These are phyloP conservation scores for Chaetomiaceae sp. DNA, from an alignment of 2,329 filamentous ascomycete genomes.

Conservation along the genomic window DNA sequence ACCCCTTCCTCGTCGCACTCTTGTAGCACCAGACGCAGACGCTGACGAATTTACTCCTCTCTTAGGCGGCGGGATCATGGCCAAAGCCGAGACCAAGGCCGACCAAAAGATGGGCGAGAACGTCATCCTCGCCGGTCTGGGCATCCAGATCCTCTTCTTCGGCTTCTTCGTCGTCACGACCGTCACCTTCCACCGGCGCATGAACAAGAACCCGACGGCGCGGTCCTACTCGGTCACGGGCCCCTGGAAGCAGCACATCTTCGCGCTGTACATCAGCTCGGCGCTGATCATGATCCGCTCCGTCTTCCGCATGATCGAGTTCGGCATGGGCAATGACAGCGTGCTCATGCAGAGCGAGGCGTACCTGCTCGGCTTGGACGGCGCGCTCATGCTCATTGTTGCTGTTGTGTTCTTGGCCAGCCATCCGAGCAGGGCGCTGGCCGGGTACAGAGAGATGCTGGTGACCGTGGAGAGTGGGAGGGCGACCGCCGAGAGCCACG, in stretches of 20 bases:
- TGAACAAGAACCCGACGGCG: constrained; percentile 32
- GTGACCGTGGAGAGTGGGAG: not conserved
- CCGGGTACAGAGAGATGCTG: constrained; percentile 17
- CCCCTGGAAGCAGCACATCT: constrained; percentile 30
- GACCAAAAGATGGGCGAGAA: constrained; percentile 33
- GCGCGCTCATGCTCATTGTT: constrained; percentile 26
- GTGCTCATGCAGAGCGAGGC: constrained; percentile 42
- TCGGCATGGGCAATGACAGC: constrained; percentile 38
- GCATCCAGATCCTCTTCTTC: constrained; percentile 47
- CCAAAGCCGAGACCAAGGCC: constrained; percentile 28
- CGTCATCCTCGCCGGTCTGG: constrained; percentile 44
- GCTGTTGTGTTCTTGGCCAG: constrained; percentile 17
- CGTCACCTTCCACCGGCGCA: constrained; percentile 41
- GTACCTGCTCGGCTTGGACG: constrained; percentile 37
- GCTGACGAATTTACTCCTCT: too few species aligned
- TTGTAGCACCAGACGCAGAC: too few species aligned
- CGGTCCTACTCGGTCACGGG: constrained; percentile 16
- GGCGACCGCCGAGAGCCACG: not conserved
- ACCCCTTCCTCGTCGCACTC: not conserved
- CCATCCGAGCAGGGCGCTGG: constrained; percentile 18
- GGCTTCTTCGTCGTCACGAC: constrained; percentile 44
- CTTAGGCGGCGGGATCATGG: constrained; percentile 41
- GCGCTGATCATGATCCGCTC: constrained; percentile 44
- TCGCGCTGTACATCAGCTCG: constrained; percentile 39
- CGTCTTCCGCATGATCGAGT: constrained; percentile 46